Base-by-base conservation (phyloP, 1,284 basidiomycete species). In the Chalciporus sp. region DNA sequence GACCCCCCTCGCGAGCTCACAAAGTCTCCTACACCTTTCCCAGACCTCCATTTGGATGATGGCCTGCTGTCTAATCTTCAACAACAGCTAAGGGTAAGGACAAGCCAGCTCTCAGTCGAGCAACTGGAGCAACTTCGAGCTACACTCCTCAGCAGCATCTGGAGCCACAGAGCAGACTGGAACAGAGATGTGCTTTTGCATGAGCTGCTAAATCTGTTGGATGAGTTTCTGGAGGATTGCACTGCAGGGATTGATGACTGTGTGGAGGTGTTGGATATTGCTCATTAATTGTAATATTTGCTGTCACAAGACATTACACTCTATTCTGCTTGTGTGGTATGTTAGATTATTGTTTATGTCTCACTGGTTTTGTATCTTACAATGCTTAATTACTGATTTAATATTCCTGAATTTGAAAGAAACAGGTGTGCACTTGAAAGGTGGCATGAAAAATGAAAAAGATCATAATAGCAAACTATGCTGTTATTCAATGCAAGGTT, bases 91-190 rank as follows among this genome's bases (percentile, higher is more conserved):
- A 73, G 73, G 29, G 73, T 79, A 20, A 67, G 69, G 43, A 95
- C 93, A 1, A 69, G 61, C 1, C 63, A 65, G 1, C 74, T 95
- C 42, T 90, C 77, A 23, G 80, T 98, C 43, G 96, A 99, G 66
- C 87, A 98, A 69, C 82, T 99, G 3, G 95, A 98, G 67, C 94
- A 98, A 68, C 78, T 98, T 7, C 85, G 97, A 4, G 95, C 96
- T 5, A 85, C 83, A 1, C 90, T 86, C 60, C 83, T 95, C 42
- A 85, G 88, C 48, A 77, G 78, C 31, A 80, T 98, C 17, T 98
- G 95, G 94, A 76, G 83, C 17, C 84, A 85, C 59, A 78, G 95
- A 16, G 72, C 76, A 17, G 86, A 90, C 17, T 99, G 97, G 95
- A 81, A 98, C 65, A 80, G 95, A 44, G 80, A 83, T 56, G 66